Evolutionary conservation across 495 filamentous ascomycete species (phyloP), one percentile per base, ranked within the genome.

Genomic region (Aspergillus wentii): DNA sequence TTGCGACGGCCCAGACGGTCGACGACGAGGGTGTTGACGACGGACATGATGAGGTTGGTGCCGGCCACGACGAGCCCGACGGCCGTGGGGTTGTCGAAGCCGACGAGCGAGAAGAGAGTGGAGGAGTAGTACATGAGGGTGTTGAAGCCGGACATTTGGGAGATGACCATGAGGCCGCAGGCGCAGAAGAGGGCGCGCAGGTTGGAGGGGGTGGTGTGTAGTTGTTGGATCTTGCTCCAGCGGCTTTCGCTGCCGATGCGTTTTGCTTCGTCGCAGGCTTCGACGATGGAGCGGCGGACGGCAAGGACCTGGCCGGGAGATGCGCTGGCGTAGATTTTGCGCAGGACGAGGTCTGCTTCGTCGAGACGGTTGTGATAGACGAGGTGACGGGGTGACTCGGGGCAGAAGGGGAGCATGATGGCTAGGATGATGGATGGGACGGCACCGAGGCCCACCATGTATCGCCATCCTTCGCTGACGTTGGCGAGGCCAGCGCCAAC

Each of bases 11-110:
- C 70, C 18, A 75, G 55, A 13, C 46, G 48, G 40, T 78, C 74
- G 16, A 77, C 64, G 9, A 71, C 27, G 23, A 65, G 46, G 20
- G 76, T 48, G 34, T 72, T 75, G 26, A 75, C 56, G 17, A 61
- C 55, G 4, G 63, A 69, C 36, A 76, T 71, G 44, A 76, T 30
- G 42, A 75, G 75, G 35, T 76, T 78, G 0, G 71, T 74, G 1
- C 48, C 74, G 3, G 67, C 70, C 18, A 76, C 61, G 17, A 71
- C 64, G 15, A 64, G 62, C 3, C 66, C 64, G 4, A 76, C 72
- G 2, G 72, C 70, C 0, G 64, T 62, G 2, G 73, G 62, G 28
- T 74, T 69, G 14, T 40, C 40, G 46, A 77, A 76, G 4, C 73
- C 73, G 17, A 77, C 73, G 1, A 71, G 57, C 4, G 61, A 57